Evolutionary conservation across 305 asterid genomes (phyloP).

Genomic region (Fraxinus platypoda): DNA sequence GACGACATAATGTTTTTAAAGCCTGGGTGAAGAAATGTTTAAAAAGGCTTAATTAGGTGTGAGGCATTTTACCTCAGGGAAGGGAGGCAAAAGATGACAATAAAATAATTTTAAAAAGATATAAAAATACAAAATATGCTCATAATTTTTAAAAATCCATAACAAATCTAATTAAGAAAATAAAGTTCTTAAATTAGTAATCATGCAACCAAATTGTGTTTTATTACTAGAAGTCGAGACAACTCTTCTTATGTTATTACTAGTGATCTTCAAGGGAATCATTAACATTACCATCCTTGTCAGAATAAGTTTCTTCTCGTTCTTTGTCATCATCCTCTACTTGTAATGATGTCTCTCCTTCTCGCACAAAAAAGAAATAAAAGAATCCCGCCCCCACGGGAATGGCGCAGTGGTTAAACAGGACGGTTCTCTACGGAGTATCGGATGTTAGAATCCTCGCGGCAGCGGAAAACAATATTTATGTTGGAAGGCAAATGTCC

Average conservation of each 20-base stretch:
- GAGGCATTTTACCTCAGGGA: not conserved
- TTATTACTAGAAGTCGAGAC: not conserved
- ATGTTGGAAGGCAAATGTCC: too few species aligned
- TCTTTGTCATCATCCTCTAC: not conserved
- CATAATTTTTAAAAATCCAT: not conserved
- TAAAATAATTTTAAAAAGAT: not conserved
- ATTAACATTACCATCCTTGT: not conserved
- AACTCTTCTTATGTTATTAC: not conserved
- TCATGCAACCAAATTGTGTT: not conserved
- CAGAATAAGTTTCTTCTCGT: not conserved
- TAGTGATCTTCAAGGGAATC: not conserved
- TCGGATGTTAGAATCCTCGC: too few species aligned
- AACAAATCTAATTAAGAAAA: not conserved
- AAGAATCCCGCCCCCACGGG: too few species aligned
- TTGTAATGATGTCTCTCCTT: not conserved
- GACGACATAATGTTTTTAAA: not conserved
- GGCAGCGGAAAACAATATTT: too few species aligned
- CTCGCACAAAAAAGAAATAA: not conserved
- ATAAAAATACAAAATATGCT: not conserved
- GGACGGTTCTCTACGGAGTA: too few species aligned
- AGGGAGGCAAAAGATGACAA: not conserved
- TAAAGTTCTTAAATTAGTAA: not conserved
- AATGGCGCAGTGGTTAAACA: too few species aligned
- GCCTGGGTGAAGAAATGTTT: not conserved
- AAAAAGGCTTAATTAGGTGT: not conserved